Percentiles rank a stretch among this genome's conserved stretches.
Evolutionary conservation across 2,329 filamentous ascomycete genomes (phyloP).

Genomic region (Xylaria sp.): DNA sequence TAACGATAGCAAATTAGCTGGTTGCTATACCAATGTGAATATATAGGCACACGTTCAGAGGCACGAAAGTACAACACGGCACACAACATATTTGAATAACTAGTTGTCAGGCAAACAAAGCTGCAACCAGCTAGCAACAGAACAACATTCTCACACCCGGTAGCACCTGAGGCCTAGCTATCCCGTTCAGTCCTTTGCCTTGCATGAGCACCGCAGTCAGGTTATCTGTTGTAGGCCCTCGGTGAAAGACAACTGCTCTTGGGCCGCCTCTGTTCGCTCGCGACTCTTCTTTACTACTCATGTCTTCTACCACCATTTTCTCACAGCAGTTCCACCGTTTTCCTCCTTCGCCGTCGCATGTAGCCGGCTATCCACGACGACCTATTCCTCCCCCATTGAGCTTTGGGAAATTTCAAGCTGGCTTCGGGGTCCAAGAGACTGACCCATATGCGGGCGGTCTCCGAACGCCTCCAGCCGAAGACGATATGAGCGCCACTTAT

Average conservation of each 20-base stretch:
- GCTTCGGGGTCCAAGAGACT: conserved; percentile 34
- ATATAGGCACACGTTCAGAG: neutral
- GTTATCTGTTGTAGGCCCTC: conserved; percentile 13
- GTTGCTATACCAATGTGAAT: conserved; percentile 4
- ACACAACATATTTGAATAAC: conserved; percentile 1
- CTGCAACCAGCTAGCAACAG: conserved; percentile 7
- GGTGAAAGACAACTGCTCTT: conserved; percentile 14
- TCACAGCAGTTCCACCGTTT: conserved; percentile 36
- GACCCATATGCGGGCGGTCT: conserved; percentile 47
- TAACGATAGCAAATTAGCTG: conserved; percentile 1
- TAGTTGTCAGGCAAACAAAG: conserved; percentile 12
- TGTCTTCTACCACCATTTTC: conserved; percentile 39
- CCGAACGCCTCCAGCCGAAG: conserved; percentile 57
- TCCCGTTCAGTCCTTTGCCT: conserved; percentile 19
- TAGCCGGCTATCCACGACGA: conserved; percentile 29
- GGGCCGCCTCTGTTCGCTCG: conserved; percentile 15
- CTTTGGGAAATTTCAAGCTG: conserved; percentile 32
- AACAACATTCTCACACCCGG: neutral
- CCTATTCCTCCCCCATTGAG: conserved; percentile 25
- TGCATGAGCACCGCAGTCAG: conserved; percentile 2
- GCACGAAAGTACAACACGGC: neutral
- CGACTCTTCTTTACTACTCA: conserved; percentile 32
- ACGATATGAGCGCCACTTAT: conserved; percentile 59
- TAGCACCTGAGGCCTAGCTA: neutral
- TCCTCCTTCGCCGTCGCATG: conserved; percentile 36